Base-by-base conservation (phyloP, 2,329 filamentous ascomycete genomes). In the Stachybotrys elegans region DNA sequence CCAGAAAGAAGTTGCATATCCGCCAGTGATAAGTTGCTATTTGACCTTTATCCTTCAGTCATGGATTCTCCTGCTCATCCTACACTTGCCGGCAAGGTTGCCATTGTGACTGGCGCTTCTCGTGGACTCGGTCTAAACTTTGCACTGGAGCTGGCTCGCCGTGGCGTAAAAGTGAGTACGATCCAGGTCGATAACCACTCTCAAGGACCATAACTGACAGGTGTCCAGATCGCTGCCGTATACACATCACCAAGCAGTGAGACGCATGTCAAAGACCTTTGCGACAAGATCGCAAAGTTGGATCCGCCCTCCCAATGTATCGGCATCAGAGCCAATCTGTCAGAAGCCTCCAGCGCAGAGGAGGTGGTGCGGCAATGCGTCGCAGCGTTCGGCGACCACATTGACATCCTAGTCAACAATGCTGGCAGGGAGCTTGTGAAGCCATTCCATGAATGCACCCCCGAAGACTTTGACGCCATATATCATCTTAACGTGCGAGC, bases 401-500 rank as follows among this genome's bases (percentile, higher is more conserved):
- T 65, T 38, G 56, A 65, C 50, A 65, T 67, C 43, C 52, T 66
- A 23, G 51, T 67, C 43, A 68, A 68, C 51, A 70, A 70, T 46
- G 68, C 68, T 4, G 68, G 59, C 5, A 48, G 14, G 3, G 37
- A 40, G 19, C 14, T 40, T 8, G 37, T 40, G 17, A 40, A 40
- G 22, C 37, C 37, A 6, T 22, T 40, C 12, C 13, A 11, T 13
- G 37, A 40, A 22, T 4, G 74, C 29, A 73, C 68, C 2, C 48
- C 67, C 2, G 68, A 71, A 2, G 73, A 79, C 56, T 82, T 76
- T 53, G 67, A 72, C 17, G 53, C 60, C 14, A 68, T 80, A n/a
- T 81, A 75, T 56, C 61, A 79, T 48, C 61, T 80, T 50, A 83
- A 84, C 55, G 70, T 79, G 3, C 71, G 74, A 14, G 78, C 71